phyloP scores from a whole-genome alignment of 106 monocot genomes.

The Alisma plantagoaquatica region DNA sequence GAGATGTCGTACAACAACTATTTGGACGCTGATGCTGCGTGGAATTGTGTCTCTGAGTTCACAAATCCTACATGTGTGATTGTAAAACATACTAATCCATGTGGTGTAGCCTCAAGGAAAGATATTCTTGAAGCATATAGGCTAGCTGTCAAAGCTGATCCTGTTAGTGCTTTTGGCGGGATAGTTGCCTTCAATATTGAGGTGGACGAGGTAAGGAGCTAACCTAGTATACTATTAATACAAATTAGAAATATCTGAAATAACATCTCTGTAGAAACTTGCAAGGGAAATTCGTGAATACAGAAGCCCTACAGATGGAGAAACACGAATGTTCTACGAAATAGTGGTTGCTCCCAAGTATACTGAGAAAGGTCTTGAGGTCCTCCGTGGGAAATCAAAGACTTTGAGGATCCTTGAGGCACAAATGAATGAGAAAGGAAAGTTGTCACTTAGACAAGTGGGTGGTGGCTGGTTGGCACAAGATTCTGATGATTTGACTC shows the following conservation, averaged over 20 bases:
- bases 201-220: slow-evolving; percentile 90
- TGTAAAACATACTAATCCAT: slow-evolving; percentile 98
- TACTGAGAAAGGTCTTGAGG: slow-evolving; percentile 81
- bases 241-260: no score
- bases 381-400: slow-evolving; percentile 89
- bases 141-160: slow-evolving; percentile 88
- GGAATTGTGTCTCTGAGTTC: slow-evolving; percentile 99
- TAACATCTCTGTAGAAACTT: slow-evolving; percentile 45
- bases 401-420: slow-evolving; percentile 91
- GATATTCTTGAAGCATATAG: slow-evolving; percentile 91
- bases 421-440: slow-evolving; percentile 63
- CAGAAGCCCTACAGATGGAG: slow-evolving; percentile 82
- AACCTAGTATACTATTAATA: no score
- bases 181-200: slow-evolving; percentile 92
- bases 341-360: slow-evolving; percentile 89
- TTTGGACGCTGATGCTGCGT: slow-evolving; percentile 97
- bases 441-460: slow-evolving; percentile 85
- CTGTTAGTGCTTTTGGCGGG: slow-evolving; percentile 95
- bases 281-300: slow-evolving; percentile 98
- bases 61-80: slow-evolving; percentile 81
- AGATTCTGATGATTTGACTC: slow-evolving; percentile 73
- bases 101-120: slow-evolving; percentile 48
- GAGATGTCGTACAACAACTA: slow-evolving; percentile 99
- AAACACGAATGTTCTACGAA: slow-evolving; percentile 95
- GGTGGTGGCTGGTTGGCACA: slow-evolving; percentile 90